phyloP scores from a whole-genome alignment of 2,329 filamentous ascomycete species.

The Fusarium guadeloupense region DNA sequence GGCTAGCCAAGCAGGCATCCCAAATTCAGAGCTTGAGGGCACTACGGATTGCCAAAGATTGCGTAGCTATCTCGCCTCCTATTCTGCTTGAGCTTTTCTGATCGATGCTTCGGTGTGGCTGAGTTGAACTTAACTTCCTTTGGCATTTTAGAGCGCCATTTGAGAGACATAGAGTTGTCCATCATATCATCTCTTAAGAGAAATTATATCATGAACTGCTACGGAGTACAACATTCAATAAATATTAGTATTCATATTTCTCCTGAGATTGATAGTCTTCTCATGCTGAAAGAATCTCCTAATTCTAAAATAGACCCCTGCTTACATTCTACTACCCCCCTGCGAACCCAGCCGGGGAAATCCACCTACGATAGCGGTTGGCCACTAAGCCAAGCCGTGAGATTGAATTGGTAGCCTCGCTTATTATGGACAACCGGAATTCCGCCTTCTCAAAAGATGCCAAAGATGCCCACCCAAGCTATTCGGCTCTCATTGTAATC shows the following conservation, averaged over 20 bases:
- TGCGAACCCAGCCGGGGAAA: constrained; percentile 32
- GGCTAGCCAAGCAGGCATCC: constrained; percentile 37
- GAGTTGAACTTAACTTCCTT: constrained; percentile 11
- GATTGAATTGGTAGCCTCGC: constrained; percentile 32
- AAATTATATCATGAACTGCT: neutral
- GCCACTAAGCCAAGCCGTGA: constrained; percentile 31
- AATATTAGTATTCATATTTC: constrained; percentile 11
- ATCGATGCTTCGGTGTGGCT: constrained; percentile 17
- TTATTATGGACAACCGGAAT: constrained; percentile 25
- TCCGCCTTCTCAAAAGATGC: constrained; percentile 28
- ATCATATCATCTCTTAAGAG: constrained; percentile 4
- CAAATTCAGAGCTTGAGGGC: constrained; percentile 1
- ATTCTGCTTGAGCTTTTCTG: constrained; percentile 3
- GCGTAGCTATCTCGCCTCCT: constrained; percentile 22
- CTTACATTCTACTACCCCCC: constrained; percentile 26
- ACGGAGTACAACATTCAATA: constrained; percentile 15
- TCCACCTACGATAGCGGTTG: constrained; percentile 27
- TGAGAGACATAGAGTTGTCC: neutral
- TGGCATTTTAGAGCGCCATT: neutral
- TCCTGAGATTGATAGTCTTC: constrained; percentile 15
- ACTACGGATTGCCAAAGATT: constrained; percentile 18
- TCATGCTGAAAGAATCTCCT: constrained; percentile 33
- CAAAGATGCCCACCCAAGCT: constrained; percentile 36
- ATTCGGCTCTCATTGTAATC: constrained; percentile 17
- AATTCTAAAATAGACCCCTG: constrained; percentile 32